Conservation (phyloP, 106 monocot genomes). For the Phalaenopsis equestris region DNA sequence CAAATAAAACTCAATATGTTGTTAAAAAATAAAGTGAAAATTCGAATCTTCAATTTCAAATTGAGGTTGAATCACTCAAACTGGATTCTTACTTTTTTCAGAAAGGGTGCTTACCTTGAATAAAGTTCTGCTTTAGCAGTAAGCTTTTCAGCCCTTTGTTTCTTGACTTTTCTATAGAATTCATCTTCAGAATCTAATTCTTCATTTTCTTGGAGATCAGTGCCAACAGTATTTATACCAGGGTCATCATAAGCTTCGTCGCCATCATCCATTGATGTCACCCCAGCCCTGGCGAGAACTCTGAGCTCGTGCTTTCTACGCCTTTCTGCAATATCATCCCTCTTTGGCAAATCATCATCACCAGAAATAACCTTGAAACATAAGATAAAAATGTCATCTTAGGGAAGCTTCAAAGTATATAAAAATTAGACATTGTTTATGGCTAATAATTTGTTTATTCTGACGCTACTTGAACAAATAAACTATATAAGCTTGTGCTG, state of each 20-base stretch:
- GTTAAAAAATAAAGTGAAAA: too few species aligned
- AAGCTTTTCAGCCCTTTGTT: conserved; percentile 40
- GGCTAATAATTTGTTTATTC: too few species aligned
- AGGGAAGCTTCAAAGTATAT: too few species aligned
- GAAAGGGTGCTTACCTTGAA: conserved; percentile 30
- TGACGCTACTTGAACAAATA: background rate
- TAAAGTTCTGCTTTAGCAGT: conserved; percentile 39
- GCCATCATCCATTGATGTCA: conserved; percentile 16
- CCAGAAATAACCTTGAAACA: conserved; percentile 58
- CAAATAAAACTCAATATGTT: too few species aligned
- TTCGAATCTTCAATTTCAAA: background rate
- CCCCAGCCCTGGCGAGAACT: conserved; percentile 52
- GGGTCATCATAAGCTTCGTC: conserved; percentile 20
- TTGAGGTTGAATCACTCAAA: background rate
- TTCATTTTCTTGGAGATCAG: conserved; percentile 12
- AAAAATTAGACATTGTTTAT: too few species aligned
- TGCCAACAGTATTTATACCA: conserved; percentile 4
- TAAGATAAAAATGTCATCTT: too few species aligned
- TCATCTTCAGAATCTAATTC: conserved; percentile 61
- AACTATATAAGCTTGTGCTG: background rate
- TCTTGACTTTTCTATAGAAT: conserved; percentile 72
- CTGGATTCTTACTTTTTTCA: background rate
- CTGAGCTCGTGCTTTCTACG: conserved; percentile 77
- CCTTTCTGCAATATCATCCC: conserved; percentile 89
- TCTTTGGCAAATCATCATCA: conserved; percentile 80